Conservation (phyloP, 2,329 filamentous ascomycete genomes). For the Fusarium sp. region DNA sequence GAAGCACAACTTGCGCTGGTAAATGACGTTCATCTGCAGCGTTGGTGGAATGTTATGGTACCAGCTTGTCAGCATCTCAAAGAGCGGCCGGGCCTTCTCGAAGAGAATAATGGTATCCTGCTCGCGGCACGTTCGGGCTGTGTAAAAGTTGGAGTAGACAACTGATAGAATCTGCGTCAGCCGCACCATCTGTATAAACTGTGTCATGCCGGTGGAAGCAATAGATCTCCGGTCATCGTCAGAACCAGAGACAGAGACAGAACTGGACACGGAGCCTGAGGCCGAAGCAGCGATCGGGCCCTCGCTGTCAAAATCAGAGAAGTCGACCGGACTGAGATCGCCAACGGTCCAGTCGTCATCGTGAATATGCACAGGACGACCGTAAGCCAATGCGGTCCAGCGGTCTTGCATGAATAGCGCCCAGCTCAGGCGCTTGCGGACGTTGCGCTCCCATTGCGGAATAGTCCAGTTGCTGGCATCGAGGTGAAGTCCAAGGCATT, state of each 20-base stretch:
- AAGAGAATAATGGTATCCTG: conserved; percentile 56
- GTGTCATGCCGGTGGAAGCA: conserved; percentile 56
- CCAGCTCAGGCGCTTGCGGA: conserved; percentile 72
- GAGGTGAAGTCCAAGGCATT: conserved; percentile 68
- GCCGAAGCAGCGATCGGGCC: conserved; percentile 17
- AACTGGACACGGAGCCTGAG: conserved; percentile 31
- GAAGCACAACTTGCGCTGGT: conserved; percentile 59
- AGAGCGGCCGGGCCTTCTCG: conserved; percentile 64
- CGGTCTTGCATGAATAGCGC: conserved; percentile 73
- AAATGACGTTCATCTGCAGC: conserved; percentile 61
- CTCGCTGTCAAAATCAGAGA: conserved; percentile 51
- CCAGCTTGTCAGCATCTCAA: conserved; percentile 64
- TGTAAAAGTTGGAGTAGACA: conserved; percentile 63
- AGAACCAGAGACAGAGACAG: conserved; percentile 33
- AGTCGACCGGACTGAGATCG: conserved; percentile 51
- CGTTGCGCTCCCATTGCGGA: conserved; percentile 69
- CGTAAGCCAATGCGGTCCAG: conserved; percentile 59
- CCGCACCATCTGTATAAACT: conserved; percentile 63
- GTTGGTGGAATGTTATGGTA: conserved; percentile 60
- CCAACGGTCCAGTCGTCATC: conserved; percentile 52
- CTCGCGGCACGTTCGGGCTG: conserved; percentile 48
- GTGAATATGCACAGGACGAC: conserved; percentile 51
- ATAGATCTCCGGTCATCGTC: conserved; percentile 53
- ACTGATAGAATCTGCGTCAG: conserved; percentile 63
- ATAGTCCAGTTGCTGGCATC: conserved; percentile 71